Base-by-base conservation (phyloP, 805 yeast species). In the Wickerhamiella brachini region DNA sequence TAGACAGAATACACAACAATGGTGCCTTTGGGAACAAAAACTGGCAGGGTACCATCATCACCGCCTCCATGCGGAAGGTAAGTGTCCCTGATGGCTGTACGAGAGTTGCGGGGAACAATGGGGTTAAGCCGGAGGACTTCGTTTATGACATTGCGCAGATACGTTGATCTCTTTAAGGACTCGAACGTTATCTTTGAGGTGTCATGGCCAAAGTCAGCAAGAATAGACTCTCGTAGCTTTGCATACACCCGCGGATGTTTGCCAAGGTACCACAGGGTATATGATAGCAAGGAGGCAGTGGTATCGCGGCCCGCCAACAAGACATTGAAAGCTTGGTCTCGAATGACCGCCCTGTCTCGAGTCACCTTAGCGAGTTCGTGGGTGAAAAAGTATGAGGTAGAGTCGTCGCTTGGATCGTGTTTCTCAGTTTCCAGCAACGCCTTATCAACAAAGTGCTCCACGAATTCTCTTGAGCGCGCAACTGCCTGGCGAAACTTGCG, bases 301-400 rank as follows among this genome's bases (percentile, higher is more conserved):
- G 78, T 74, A 56, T 74, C 77, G 56, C 78, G 67, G 18, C 76
- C 77, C 15, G 78, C 78, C 39, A 72, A 56, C 51, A 74, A 64
- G 50, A 74, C 70, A 56, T 71, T 74, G 59, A 74, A 64, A 52
- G 68, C 59, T 61, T 74, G 77, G 57, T 74, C 76, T 44, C 76
- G 65, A 51, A 74, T 65, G 21, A 68, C 67, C 31, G 52, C 59
- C 2, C 73, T 74, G 57, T 74, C 71, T 49, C 73, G 63, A 17
- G 74, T 71, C 49, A 68, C 70, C 56, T 69, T 68, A 41, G 67
- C 74, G 54, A 74, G 67, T 58, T 72, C 77, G 51, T 68, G 65
- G 56, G 73, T 67, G 59, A 74, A 73, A 10, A 73, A 68, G 55
- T 72, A 75, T 7, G 71, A 29, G 13, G 47, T 23, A 44, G 48